phyloP scores from a whole-genome alignment of 306 rosid species.

The Clitoria ternatea region DNA sequence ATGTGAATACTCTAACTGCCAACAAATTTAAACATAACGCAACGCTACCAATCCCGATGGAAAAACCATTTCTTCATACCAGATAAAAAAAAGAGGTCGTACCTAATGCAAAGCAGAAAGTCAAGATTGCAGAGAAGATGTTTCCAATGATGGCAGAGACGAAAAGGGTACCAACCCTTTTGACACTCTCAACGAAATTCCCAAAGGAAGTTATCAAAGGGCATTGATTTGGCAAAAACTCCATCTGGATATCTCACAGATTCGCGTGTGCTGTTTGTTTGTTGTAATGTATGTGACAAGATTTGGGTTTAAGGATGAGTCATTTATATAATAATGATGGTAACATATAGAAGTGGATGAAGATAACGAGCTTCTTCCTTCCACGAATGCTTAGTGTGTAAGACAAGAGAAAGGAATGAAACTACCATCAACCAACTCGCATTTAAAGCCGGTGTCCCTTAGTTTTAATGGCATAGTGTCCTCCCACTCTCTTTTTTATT shows the following conservation, averaged over 20 bases:
- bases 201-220: constrained; percentile 41
- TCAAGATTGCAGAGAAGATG: constrained; percentile 77
- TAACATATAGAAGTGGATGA: neutral
- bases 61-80: neutral
- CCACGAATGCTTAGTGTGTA: constrained; percentile 36
- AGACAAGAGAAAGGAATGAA: constrained; percentile 25
- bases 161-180: constrained; percentile 41
- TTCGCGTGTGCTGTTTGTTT: neutral
- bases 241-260: constrained; percentile 42
- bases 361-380: neutral
- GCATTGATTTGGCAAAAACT: constrained; percentile 46
- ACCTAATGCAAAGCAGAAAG: constrained; percentile 94
- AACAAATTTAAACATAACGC: neutral
- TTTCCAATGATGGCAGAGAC: constrained; percentile 64
- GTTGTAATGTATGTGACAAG: constrained; percentile 31
- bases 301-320: constrained; percentile 24
- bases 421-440: constrained; percentile 68
- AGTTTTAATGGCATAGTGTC: neutral
- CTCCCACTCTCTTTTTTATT: neutral
- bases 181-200: constrained; percentile 50
- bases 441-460: constrained; percentile 44
- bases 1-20: neutral
- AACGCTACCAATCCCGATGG: neutral
- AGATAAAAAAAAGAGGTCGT: neutral
- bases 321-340: neutral